These are phyloP conservation scores for Peniophora sp. DNA, from an alignment of 1,284 basidiomycete species.

Conservation along the genomic window DNA sequence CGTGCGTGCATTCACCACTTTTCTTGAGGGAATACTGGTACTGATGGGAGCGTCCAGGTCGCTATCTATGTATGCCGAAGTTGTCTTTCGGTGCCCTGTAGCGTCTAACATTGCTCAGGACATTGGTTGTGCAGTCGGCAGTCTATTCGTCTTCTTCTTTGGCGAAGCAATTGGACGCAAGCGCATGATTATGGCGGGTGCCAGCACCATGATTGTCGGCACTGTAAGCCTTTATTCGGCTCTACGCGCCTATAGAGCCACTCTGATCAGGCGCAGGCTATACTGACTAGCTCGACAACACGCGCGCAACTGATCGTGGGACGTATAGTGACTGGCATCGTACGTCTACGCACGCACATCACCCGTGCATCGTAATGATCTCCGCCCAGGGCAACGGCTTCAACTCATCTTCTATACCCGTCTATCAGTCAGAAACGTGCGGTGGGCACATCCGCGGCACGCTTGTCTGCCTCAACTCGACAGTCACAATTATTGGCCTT, in stretches of 20 bases:
- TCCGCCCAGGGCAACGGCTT: conserved; percentile 34
- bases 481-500: conserved; percentile 38
- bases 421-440: conserved; percentile 40
- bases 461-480: conserved; percentile 39
- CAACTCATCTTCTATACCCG: conserved; percentile 35
- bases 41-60: conserved; percentile 9
- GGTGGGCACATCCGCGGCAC: conserved; percentile 35
- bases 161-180: conserved; percentile 33
- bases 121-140: conserved; percentile 32
- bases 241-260: not conserved
- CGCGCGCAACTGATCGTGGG: conserved; percentile 40
- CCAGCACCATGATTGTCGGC: conserved; percentile 36
- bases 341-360: conserved; percentile 13
- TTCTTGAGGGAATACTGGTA: not conserved
- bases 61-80: conserved; percentile 16
- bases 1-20: conserved; percentile 16
- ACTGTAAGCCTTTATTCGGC: conserved; percentile 20
- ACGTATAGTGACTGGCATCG: conserved; percentile 43
- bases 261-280: conserved; percentile 15
- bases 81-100: not conserved
- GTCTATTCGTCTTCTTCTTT: conserved; percentile 30
- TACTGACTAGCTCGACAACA: conserved; percentile 29
- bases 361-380: not conserved
- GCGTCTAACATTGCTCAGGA: conserved; percentile 18
- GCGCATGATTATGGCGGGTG: conserved; percentile 33